Evolutionary conservation across 441 rosid species (phyloP).

Genomic region (Macaranga tanarius): DNA sequence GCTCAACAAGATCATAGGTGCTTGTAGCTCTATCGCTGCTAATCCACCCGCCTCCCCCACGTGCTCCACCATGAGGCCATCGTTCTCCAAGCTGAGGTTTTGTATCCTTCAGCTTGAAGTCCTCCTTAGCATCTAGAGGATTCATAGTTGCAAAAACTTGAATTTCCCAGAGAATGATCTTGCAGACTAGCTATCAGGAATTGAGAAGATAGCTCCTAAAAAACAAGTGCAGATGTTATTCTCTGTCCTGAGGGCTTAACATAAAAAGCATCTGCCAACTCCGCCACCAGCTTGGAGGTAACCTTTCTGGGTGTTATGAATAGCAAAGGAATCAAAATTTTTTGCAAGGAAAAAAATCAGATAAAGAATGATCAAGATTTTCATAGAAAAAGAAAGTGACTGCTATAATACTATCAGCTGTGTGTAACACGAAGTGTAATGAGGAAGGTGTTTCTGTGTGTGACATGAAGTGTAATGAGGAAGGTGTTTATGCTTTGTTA

Average conservation of each 20-base stretch:
- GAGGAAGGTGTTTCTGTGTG: too few relatives aligned
- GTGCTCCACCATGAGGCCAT: conserved; percentile 71
- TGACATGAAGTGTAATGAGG: not conserved
- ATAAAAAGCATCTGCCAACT: conserved; percentile 29
- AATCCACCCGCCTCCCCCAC: conserved; percentile 62
- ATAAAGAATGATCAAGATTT: conserved; percentile 15
- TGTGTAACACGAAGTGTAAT: not conserved
- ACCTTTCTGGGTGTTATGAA: conserved; percentile 26
- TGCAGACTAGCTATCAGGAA: not conserved
- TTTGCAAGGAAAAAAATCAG: conserved; percentile 12
- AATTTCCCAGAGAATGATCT: not conserved
- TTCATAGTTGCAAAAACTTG: conserved; percentile 39
- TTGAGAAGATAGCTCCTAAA: conserved; percentile 13
- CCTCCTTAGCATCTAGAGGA: conserved; percentile 59
- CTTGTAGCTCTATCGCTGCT: conserved; percentile 64
- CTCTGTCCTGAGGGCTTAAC: not conserved
- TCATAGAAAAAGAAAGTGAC: conserved; percentile 1
- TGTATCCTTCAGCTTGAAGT: conserved; percentile 78
- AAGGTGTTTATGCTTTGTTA: conserved; percentile 15
- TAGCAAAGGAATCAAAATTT: conserved; percentile 27
- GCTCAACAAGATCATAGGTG: conserved; percentile 87
- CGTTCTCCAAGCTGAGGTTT: conserved; percentile 87
- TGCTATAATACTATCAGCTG: not conserved
- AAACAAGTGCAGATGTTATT: conserved; percentile 12
- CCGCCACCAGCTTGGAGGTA: conserved; percentile 28